A percentile compares a stretch with the other conserved stretches of the same genome.
phyloP scores from a whole-genome alignment of 768 basidiomycete genomes.

The Tephrocybe sp. region DNA sequence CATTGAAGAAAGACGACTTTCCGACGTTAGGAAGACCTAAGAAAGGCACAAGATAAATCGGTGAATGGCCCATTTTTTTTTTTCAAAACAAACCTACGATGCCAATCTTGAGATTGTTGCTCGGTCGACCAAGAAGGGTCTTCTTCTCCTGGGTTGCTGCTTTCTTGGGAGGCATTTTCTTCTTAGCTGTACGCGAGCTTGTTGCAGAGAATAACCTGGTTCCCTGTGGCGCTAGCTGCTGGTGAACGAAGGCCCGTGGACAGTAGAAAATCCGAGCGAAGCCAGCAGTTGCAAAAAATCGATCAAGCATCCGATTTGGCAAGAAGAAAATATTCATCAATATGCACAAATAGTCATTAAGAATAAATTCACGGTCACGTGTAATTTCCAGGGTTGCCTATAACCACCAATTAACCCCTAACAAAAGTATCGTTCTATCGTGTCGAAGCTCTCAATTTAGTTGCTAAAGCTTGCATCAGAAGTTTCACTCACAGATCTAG shows the following conservation, averaged over 20 bases:
- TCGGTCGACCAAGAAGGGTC: conserved; percentile 81
- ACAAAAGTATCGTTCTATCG: no score
- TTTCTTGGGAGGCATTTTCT: conserved; percentile 92
- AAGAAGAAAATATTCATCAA: conserved; percentile 16
- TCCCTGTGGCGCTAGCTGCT: background rate
- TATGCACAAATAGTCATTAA: conserved; percentile 15
- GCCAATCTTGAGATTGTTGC: conserved; percentile 98
- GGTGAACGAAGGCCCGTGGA: conserved; percentile 12
- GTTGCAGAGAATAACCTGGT: conserved; percentile 37
- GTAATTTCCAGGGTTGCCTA: conserved; percentile 43
- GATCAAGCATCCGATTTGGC: conserved; percentile 25
- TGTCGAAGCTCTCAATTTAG: no score
- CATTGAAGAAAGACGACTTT: conserved; percentile 99
- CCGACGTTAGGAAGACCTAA: conserved; percentile 94
- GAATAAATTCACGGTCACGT: conserved; percentile 7
- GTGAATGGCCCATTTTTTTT: conserved; percentile 18
- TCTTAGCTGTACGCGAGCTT: conserved; percentile 41
- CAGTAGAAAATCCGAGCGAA: conserved; percentile 16
- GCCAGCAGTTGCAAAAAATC: conserved; percentile 19
- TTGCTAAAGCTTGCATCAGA: no score
- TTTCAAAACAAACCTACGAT: conserved; percentile 81
- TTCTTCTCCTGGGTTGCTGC: conserved; percentile 78
- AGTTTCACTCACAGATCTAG: no score
- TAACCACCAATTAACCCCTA: conserved; percentile 41
- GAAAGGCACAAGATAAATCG: conserved; percentile 15